These are phyloP conservation scores for Rhodocollybia butyracea DNA, from an alignment of 768 basidiomycete species.

Conservation along the genomic window DNA sequence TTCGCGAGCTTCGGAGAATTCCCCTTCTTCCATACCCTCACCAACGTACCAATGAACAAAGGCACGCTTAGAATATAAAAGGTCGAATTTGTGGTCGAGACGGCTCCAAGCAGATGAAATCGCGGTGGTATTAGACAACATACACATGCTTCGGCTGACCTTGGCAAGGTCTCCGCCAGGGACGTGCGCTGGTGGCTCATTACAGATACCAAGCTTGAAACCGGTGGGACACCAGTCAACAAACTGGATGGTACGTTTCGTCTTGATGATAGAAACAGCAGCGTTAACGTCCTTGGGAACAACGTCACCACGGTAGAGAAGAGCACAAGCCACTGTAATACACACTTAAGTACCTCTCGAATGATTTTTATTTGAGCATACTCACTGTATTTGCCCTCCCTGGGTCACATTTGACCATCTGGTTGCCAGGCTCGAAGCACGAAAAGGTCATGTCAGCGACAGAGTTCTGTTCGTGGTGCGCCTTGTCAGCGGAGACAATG, in stretches of 20 bases:
- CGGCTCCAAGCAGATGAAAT: slow-evolving; percentile 95
- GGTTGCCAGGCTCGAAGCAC: slow-evolving; percentile 95
- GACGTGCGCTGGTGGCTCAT: slow-evolving; percentile 89
- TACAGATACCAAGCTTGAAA: slow-evolving; percentile 98
- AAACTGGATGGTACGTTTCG: slow-evolving; percentile 96
- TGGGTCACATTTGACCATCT: slow-evolving; percentile 95
- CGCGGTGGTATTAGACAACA: slow-evolving; percentile 94
- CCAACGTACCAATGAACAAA: slow-evolving; percentile 96
- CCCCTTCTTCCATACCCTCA: slow-evolving; percentile 99
- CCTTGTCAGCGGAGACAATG: slow-evolving; percentile 91
- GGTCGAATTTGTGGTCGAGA: slow-evolving; percentile 96
- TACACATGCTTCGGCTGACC: slow-evolving; percentile 91
- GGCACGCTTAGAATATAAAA: slow-evolving; percentile 94
- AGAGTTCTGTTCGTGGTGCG: slow-evolving; percentile 94
- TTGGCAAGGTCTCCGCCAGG: slow-evolving; percentile 96
- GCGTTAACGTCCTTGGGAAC: slow-evolving; percentile 95
- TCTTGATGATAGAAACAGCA: slow-evolving; percentile 93
- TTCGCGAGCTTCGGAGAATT: slow-evolving; percentile 97
- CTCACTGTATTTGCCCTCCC: slow-evolving; percentile 97
- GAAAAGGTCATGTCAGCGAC: slow-evolving; percentile 98
- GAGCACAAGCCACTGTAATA: slow-evolving; percentile 77
- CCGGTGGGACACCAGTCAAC: slow-evolving; percentile 99
- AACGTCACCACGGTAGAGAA: slow-evolving; percentile 94
- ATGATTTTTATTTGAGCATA: slow-evolving; percentile 11
- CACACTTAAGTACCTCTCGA: slow-evolving; percentile 10